phyloP scores from a whole-genome alignment of 2,329 filamentous ascomycete genomes.

The Claviceps cyperi region DNA sequence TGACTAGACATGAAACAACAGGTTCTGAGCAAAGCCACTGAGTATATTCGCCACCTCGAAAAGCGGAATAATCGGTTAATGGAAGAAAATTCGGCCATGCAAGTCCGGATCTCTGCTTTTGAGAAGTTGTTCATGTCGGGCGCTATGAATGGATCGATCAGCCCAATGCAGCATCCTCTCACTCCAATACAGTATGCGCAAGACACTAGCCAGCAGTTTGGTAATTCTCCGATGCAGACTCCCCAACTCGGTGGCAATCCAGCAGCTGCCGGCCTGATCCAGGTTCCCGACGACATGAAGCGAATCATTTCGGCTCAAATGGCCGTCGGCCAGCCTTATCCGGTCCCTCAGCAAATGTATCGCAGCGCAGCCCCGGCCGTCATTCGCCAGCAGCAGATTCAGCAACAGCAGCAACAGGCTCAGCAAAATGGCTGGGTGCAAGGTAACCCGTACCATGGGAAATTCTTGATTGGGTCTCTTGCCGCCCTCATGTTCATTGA shows the following conservation, averaged over 20 bases:
- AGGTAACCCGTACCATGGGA: conserved; percentile 45
- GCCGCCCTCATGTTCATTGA: conserved; percentile 87
- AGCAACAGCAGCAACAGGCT: conserved; percentile 34
- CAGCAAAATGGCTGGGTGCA: conserved; percentile 40
- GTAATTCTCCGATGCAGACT: conserved; percentile 29
- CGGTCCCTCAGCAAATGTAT: conserved; percentile 32
- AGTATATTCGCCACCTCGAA: conserved; percentile 89
- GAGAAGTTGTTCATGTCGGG: conserved; percentile 68
- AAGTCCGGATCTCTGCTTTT: conserved; percentile 59
- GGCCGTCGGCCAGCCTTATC: conserved; percentile 39
- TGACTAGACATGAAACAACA: conserved; percentile 13
- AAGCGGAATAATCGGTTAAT: conserved; percentile 72
- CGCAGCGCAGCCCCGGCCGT: conserved; percentile 27
- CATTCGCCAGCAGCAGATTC: conserved; percentile 41
- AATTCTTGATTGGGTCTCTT: conserved; percentile 85
- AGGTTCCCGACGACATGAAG: conserved; percentile 52
- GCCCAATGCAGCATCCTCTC: conserved; percentile 37
- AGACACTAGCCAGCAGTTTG: conserved; percentile 29
- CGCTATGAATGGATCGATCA: conserved; percentile 50
- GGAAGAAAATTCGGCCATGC: conserved; percentile 70
- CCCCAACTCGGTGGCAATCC: conserved; percentile 24
- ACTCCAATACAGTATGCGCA: conserved; percentile 36
- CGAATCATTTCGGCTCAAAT: conserved; percentile 44
- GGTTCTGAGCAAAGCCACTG: conserved; percentile 84
- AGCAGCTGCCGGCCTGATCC: conserved; percentile 43